A percentile compares a stretch with the other conserved stretches of the same genome.
These are phyloP conservation scores for Talaromyces sp. DNA, from an alignment of 2,329 filamentous ascomycete genomes.

Conservation along the genomic window DNA sequence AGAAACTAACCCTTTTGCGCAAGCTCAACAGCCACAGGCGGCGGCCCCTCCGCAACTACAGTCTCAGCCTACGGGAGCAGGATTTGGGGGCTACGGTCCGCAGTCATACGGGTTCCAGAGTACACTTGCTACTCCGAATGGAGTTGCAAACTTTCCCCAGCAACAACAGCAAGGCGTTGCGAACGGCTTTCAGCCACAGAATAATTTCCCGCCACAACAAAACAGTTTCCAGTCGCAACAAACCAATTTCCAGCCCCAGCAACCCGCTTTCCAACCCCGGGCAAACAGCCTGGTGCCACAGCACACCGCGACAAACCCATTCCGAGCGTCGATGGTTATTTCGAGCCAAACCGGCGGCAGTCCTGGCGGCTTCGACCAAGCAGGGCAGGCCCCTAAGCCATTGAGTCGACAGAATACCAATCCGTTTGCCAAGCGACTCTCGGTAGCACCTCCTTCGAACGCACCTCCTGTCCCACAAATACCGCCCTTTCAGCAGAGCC, in stretches of 20 bases:
- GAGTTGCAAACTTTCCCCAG: slow-evolving; percentile 42
- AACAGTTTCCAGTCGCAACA: slow-evolving; percentile 10
- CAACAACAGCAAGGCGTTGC: slow-evolving; percentile 33
- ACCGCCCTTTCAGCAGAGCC: slow-evolving; percentile 30
- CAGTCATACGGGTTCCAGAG: slow-evolving; percentile 51
- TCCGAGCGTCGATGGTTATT: slow-evolving; percentile 80
- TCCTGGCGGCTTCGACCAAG: slow-evolving; percentile 26
- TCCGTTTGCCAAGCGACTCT: slow-evolving; percentile 69
- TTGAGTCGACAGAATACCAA: slow-evolving; percentile 69
- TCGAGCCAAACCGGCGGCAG: slow-evolving; percentile 45
- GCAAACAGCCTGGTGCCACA: slow-evolving; percentile 45
- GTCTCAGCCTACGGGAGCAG: slow-evolving; percentile 65
- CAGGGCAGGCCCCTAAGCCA: slow-evolving; percentile 42
- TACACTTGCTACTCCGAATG: slow-evolving; percentile 47
- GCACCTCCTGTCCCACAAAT: slow-evolving; percentile 15
- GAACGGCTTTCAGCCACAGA: slow-evolving; percentile 29
- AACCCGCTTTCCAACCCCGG: background rate
- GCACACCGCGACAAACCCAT: slow-evolving; percentile 72
- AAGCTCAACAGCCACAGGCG: slow-evolving; percentile 25
- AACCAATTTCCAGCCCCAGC: background rate
- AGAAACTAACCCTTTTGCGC: slow-evolving; percentile 10
- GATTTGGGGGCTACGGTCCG: slow-evolving; percentile 76
- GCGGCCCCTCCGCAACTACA: slow-evolving; percentile 48
- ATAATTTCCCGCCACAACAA: slow-evolving; percentile 13
- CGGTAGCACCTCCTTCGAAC: slow-evolving; percentile 24